A percentile compares a stretch with the other conserved stretches of the same genome.
These are phyloP conservation scores for Globomyces sp. DNA, from an alignment of 371 early-diverging fungal species.

Conservation along the genomic window DNA sequence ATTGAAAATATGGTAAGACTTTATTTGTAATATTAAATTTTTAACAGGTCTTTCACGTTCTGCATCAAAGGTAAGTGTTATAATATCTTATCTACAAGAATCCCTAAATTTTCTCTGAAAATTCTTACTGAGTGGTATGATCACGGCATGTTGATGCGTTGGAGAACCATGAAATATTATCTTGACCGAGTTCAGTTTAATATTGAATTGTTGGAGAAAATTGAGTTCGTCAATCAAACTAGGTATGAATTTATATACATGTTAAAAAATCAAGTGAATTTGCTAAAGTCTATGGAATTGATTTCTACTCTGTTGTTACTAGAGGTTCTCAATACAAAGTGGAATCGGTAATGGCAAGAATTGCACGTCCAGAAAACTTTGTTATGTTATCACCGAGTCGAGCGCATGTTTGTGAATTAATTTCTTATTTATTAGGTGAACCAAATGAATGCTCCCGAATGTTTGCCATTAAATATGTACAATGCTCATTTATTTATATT, in stretches of 20 bases:
- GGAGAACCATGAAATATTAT: conserved; percentile 65
- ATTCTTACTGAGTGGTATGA: conserved; percentile 68
- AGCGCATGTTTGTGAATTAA: conserved; percentile 58
- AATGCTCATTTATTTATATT: too few relatives aligned
- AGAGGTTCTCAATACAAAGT: conserved; percentile 91
- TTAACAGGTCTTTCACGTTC: too few relatives aligned
- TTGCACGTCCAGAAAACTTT: conserved; percentile 73
- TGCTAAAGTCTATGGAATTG: conserved; percentile 83
- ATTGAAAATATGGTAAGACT: conserved; percentile 62
- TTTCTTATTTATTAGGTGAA: too few relatives aligned
- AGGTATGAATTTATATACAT: neutral
- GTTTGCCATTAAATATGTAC: conserved; percentile 72
- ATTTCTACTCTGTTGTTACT: conserved; percentile 78
- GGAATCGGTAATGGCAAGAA: conserved; percentile 81
- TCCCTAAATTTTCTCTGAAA: conserved; percentile 61
- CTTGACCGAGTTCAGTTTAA: conserved; percentile 65
- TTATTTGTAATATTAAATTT: too few relatives aligned
- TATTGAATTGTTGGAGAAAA: conserved; percentile 69
- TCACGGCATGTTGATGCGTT: conserved; percentile 48
- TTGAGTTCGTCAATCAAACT: conserved; percentile 66
- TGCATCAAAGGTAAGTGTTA: conserved; percentile 23
- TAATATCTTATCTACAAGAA: conserved; percentile 64
- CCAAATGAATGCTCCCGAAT: conserved; percentile 70
- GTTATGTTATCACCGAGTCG: conserved; percentile 45
- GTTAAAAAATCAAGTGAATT: conserved; percentile 73